Conservation (phyloP, 108 stramenopile genomes). For the Nitzschia inconspicua region DNA sequence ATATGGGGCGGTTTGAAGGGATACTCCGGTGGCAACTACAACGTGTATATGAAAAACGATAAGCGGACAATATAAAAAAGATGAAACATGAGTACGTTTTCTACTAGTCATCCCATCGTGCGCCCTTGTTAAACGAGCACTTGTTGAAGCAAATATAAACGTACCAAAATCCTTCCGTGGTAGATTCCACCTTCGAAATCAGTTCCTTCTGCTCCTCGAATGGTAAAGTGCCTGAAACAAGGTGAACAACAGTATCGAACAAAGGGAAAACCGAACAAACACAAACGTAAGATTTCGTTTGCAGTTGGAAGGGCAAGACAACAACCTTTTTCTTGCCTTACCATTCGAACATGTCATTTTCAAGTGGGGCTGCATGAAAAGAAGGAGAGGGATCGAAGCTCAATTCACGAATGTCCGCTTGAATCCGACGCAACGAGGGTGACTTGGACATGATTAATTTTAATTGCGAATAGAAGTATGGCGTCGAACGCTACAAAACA, state of each 20-base stretch:
- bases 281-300: no score
- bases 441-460: no score
- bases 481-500: no score
- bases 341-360: slow-evolving; percentile 88
- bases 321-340: slow-evolving; percentile 12
- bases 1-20: slow-evolving; percentile 96
- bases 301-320: no score
- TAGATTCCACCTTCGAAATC: slow-evolving; percentile 94
- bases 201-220: slow-evolving; percentile 87
- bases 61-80: neutral
- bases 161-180: slow-evolving; percentile 88
- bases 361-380: slow-evolving; percentile 89
- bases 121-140: no score
- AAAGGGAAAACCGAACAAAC: neutral
- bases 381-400: slow-evolving; percentile 88
- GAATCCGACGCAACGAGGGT: no score
- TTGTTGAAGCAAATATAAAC: no score
- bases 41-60: neutral
- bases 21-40: slow-evolving; percentile 50
- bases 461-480: no score
- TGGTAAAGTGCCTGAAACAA: slow-evolving; percentile 88
- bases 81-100: neutral
- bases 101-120: neutral
- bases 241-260: no score
- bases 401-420: slow-evolving; percentile 96